A percentile compares a stretch with the other conserved stretches of the same genome.
Evolutionary conservation across 2,329 filamentous ascomycete genomes (phyloP).

Genomic region (Cordyceps farinosa): DNA sequence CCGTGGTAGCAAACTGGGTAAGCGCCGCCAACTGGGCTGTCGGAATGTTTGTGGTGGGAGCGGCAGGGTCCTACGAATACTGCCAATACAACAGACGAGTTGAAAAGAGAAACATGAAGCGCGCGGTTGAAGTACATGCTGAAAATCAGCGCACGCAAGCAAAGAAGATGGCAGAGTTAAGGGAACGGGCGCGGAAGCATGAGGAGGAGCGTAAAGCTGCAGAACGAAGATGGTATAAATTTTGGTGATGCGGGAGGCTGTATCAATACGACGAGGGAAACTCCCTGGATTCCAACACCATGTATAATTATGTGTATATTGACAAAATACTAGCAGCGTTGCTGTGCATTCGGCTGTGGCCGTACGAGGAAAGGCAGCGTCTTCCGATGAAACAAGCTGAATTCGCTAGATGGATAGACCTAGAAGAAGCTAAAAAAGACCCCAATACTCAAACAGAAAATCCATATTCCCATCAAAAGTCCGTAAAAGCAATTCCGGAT

Average conservation of each 20-base stretch:
- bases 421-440: not conserved
- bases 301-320: conserved; percentile 17
- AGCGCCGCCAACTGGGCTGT: conserved; percentile 82
- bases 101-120: conserved; percentile 79
- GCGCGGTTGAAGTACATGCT: conserved; percentile 65
- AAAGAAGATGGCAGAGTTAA: conserved; percentile 32
- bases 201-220: conserved; percentile 34
- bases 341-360: not conserved
- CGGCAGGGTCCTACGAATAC: conserved; percentile 75
- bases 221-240: conserved; percentile 51
- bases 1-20: conserved; percentile 14
- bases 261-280: not conserved
- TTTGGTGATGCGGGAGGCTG: conserved; percentile 42
- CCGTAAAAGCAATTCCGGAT: not conserved
- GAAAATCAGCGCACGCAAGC: conserved; percentile 50
- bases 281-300: not conserved
- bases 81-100: conserved; percentile 71
- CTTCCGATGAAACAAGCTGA: not conserved
- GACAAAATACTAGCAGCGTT: conserved; percentile 4
- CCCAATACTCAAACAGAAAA: not conserved
- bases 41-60: conserved; percentile 65
- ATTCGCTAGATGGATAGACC: not conserved
- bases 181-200: conserved; percentile 37
- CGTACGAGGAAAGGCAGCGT: not conserved
- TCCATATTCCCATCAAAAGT: not conserved